These are phyloP conservation scores for Cladophialophora yegresii DNA, from an alignment of 2,329 filamentous ascomycete species.

Conservation along the genomic window DNA sequence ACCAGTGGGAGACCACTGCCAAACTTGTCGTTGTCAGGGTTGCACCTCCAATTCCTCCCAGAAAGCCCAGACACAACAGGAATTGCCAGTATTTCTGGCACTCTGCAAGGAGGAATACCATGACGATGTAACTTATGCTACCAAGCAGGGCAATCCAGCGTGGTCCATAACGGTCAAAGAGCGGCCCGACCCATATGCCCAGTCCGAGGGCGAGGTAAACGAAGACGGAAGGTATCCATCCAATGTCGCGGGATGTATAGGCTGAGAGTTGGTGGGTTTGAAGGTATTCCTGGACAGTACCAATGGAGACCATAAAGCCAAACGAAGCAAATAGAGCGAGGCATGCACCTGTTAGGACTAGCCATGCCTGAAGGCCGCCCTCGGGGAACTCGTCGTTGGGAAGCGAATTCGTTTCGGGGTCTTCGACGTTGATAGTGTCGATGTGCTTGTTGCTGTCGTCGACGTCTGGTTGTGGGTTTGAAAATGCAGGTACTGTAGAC, in stretches of 20 bases:
- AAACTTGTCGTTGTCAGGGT: constrained; percentile 44
- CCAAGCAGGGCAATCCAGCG: constrained; percentile 46
- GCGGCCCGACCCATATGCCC: constrained; percentile 52
- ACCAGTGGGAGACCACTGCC: constrained; percentile 47
- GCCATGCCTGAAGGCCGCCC: constrained; percentile 43
- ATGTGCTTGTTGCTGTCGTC: constrained; percentile 4
- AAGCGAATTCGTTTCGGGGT: neutral
- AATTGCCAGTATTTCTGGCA: constrained; percentile 55
- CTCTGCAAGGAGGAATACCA: constrained; percentile 52
- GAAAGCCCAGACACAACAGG: constrained; percentile 44
- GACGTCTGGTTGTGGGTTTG: neutral
- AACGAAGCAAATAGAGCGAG: constrained; percentile 46
- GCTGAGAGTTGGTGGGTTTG: constrained; percentile 48
- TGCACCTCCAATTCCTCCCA: constrained; percentile 43
- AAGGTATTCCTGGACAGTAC: constrained; percentile 54
- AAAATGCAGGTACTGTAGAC: neutral
- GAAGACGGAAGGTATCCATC: constrained; percentile 54
- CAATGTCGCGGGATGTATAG: constrained; percentile 50
- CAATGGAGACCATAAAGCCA: constrained; percentile 53
- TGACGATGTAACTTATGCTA: constrained; percentile 43
- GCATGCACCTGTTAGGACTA: constrained; percentile 42
- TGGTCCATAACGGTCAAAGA: constrained; percentile 54
- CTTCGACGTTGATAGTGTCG: constrained; percentile 16
- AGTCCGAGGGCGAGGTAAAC: constrained; percentile 50
- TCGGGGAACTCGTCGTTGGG: constrained; percentile 37